phyloP scores from a whole-genome alignment of 805 yeast species.

The Hermanozyma aechmeae region DNA sequence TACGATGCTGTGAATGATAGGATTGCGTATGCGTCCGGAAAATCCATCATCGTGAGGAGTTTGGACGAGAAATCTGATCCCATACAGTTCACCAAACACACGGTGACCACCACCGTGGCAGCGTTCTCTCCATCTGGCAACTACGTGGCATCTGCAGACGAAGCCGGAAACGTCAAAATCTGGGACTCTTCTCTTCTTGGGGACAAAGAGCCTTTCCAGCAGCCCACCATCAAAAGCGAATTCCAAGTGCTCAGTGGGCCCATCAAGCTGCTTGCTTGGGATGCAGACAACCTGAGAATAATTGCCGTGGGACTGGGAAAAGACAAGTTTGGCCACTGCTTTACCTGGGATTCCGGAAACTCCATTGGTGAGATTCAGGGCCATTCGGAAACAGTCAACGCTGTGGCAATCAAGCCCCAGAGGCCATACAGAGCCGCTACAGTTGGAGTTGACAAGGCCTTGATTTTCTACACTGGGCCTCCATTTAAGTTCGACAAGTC shows the following conservation, averaged over 20 bases:
- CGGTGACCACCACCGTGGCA: constrained; percentile 68
- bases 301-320: constrained; percentile 95
- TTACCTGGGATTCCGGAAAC: constrained; percentile 91
- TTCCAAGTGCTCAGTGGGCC: constrained; percentile 73
- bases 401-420: constrained; percentile 73
- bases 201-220: constrained; percentile 19
- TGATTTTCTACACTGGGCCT: constrained; percentile 84
- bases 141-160: constrained; percentile 89
- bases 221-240: constrained; percentile 63
- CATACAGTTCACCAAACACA: constrained; percentile 67
- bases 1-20: constrained; percentile 63
- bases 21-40: constrained; percentile 76
- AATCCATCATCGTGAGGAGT: constrained; percentile 65
- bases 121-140: constrained; percentile 83
- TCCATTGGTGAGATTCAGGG: constrained; percentile 96
- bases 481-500: constrained; percentile 82
- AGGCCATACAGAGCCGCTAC: constrained; percentile 94
- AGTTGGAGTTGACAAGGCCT: constrained; percentile 78
- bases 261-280: constrained; percentile 84
- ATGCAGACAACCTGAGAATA: constrained; percentile 72
- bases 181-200: constrained; percentile 55
- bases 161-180: constrained; percentile 76
- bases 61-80: constrained; percentile 44
- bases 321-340: constrained; percentile 85
- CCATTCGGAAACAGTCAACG: constrained; percentile 74